Evolutionary conservation across 768 basidiomycete species (phyloP).

Genomic region (Suillus americanus): DNA sequence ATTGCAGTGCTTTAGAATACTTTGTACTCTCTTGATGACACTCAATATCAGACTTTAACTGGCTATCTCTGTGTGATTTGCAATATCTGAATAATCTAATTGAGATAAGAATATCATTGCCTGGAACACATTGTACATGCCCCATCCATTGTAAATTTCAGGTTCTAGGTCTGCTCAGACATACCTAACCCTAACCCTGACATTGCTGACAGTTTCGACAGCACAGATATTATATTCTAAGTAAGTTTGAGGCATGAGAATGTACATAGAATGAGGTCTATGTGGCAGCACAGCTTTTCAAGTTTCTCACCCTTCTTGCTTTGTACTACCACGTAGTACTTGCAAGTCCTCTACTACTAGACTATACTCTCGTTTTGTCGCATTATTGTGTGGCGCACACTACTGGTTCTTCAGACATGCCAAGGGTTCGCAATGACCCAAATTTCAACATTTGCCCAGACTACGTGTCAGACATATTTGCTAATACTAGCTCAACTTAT

Average conservation of each 20-base stretch:
- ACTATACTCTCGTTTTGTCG: neutral
- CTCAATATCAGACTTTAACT: neutral
- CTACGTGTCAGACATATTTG: neutral
- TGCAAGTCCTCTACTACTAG: neutral
- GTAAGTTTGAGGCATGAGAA: conserved; percentile 62
- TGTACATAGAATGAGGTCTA: conserved; percentile 28
- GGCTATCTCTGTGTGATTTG: neutral
- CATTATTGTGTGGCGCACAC: neutral
- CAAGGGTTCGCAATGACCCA: neutral
- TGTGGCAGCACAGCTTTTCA: too few species aligned
- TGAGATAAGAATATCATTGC: too few species aligned
- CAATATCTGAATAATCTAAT: too few species aligned
- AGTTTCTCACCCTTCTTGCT: too few species aligned
- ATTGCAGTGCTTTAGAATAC: neutral
- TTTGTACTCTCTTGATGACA: neutral
- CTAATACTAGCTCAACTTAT: neutral
- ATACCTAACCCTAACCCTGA: neutral
- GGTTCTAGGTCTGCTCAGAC: neutral
- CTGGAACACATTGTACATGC: neutral
- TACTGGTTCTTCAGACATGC: neutral
- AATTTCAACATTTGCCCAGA: neutral
- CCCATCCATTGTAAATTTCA: neutral
- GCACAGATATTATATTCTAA: conserved; percentile 53
- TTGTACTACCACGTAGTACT: neutral
- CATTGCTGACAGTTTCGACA: neutral